Evolutionary conservation across 768 basidiomycete genomes (phyloP), one percentile per base, ranked within the genome.

Genomic region (Russula ochroleuca): DNA sequence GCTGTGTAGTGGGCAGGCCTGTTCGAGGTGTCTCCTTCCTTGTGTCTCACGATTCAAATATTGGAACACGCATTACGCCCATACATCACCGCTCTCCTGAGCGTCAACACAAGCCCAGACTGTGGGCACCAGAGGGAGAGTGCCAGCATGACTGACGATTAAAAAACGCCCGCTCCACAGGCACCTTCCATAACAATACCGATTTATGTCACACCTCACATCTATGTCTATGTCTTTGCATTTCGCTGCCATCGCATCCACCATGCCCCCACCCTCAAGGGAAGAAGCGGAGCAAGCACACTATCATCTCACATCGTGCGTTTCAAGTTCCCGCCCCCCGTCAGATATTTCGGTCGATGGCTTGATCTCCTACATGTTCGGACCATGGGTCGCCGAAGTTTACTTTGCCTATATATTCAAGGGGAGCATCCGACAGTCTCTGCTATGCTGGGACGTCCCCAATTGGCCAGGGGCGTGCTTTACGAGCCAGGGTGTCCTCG

Each of bases 381-480:
- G 56, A 14, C 19, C 56, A 13, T 6, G 21, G 28, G 28, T 11
- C n/a, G 10, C 41, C 19, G 41, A 45, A 43, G 11, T 13, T 11
- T 57, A 57, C n/a, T 57, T 57, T 21, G 14, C 41, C n/a, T 7
- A 45, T 11, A n/a, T 57, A 2, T n/a, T 57, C 41, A 57, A 57
- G 41, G 56, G 14, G 13, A 28, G 10, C 6, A 35, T 57, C 41
- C 56, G n/a, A 10, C 5, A 19, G 19, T 33, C 56, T 45, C 41
- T 33, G 19, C 28, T 57, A 15, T 33, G 41, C n/a, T 57, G 56
- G 56, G 19, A 57, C 6, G 41, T 57, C 56, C 41, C 28, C n/a
- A n/a, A 17, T 14, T 45, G 56, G 56, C 56, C 56, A 31, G 56
- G 56, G 13, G 56, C 41, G 6, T 57, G 56, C n/a, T 57, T 57